Base-by-base conservation (phyloP, 305 asterid species). In the Fraxinus dipetala region DNA sequence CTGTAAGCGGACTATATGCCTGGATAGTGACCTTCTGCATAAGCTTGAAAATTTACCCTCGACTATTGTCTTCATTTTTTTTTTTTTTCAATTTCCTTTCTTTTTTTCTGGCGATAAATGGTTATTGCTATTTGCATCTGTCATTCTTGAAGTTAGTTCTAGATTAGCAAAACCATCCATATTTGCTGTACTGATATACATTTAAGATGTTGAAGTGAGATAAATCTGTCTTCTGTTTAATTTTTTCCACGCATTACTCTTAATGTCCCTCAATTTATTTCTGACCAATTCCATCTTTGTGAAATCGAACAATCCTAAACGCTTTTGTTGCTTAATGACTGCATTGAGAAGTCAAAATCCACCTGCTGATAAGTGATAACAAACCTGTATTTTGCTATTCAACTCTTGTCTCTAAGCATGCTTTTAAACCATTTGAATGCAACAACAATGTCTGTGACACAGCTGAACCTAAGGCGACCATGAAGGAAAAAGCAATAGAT, bases 401-500 rank as follows among this genome's bases (percentile, higher is more conserved):
- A 4, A 69, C 54, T 75, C 31, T 79, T 13, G 67, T 35, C 16
- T 20, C 31, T 61, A 43, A 35, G 78, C 79, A 32, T 80, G 74
- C 79, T 77, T 54, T 77, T 82, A 79, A 84, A 79, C 80, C 76
- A 80, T 79, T 87, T 84, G 72, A 83, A 74, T 84, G 30, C 80
- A 77, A 73, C 54, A 14, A 76, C 89, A 84, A 86, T 72, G 85
- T 43, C 82, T 63, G 82, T 30, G 81, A 85, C 78, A 34, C 79
- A 56, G 83, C 77, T 45, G 88, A 85, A 61, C 85, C 70, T 61
- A 79, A 82, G 79, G 75, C 72, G 72, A 81, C 24, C 74, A 87
- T 86, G 91, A 88, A 85, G 54, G 90, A 86, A 80, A 81, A 72
- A 6, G 51, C 48, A 43, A 74, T 40, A 38, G 69, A 75, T 78